A percentile compares a stretch with the other conserved stretches of the same genome.
Evolutionary conservation across 1,284 basidiomycete species (phyloP).

Genomic region (Grifola frondosa): DNA sequence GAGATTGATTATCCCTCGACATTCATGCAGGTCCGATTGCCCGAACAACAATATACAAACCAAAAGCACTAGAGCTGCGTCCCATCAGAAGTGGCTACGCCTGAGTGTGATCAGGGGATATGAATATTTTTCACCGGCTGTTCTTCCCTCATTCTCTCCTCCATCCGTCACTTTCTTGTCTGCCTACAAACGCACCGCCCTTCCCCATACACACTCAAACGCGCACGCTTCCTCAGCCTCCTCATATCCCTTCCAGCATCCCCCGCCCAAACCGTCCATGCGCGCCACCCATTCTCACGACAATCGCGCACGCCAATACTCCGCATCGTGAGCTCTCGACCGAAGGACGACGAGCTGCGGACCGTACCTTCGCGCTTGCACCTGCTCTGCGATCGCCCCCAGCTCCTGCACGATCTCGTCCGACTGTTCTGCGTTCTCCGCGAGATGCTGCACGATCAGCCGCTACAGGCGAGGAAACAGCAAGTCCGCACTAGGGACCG

Average conservation of each 20-base stretch:
- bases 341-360: slow-evolving; percentile 6
- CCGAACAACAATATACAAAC: no score
- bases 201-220: no score
- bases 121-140: no score
- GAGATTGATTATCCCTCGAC: no score
- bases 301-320: slow-evolving; percentile 15
- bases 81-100: no score
- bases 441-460: slow-evolving; percentile 13
- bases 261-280: slow-evolving; percentile 11
- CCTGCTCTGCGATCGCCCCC: slow-evolving; percentile 6
- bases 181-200: no score
- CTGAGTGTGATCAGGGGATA: no score
- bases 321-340: slow-evolving; percentile 7
- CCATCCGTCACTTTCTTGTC: no score
- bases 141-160: no score
- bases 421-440: slow-evolving; percentile 3
- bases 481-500: neutral
- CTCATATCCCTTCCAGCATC: slow-evolving; percentile 17
- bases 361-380: neutral
- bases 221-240: slow-evolving; percentile 12
- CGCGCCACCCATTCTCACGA: slow-evolving; percentile 15
- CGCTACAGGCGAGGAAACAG: slow-evolving; percentile 5
- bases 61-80: no score
- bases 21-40: no score
- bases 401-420: slow-evolving; percentile 6